phyloP scores from a whole-genome alignment of 2,329 filamentous ascomycete genomes.

The Fusarium sublunatum region DNA sequence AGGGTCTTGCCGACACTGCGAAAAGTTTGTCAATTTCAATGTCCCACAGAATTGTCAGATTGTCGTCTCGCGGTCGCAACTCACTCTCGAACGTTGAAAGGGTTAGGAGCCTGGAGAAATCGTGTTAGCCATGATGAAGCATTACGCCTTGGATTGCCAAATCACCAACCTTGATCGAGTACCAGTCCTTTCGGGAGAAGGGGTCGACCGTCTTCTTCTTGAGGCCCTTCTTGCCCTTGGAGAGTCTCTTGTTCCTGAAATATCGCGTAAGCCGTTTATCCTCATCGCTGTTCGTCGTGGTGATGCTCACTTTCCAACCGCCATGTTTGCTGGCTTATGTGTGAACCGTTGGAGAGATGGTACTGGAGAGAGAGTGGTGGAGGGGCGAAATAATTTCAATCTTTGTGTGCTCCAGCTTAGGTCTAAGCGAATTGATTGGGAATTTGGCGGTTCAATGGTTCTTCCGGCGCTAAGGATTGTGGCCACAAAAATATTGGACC shows the following conservation, averaged over 20 bases:
- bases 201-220: slow-evolving; percentile 99
- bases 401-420: slow-evolving; percentile 55
- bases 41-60: slow-evolving; percentile 26
- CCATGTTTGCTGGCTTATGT: slow-evolving; percentile 66
- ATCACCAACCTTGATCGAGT: slow-evolving; percentile 83
- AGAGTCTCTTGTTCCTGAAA: slow-evolving; percentile 98
- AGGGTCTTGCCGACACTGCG: slow-evolving; percentile 98
- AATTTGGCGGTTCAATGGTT: slow-evolving; percentile 44
- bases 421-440: slow-evolving; percentile 53
- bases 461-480: slow-evolving; percentile 44
- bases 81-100: slow-evolving; percentile 97
- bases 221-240: slow-evolving; percentile 99
- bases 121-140: slow-evolving; percentile 35
- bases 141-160: neutral
- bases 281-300: slow-evolving; percentile 16
- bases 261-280: slow-evolving; percentile 40
- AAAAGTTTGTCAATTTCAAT: slow-evolving; percentile 37
- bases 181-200: slow-evolving; percentile 99
- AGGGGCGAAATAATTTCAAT: slow-evolving; percentile 57
- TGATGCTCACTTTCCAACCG: slow-evolving; percentile 68
- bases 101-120: slow-evolving; percentile 80
- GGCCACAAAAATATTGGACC: slow-evolving; percentile 26
- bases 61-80: slow-evolving; percentile 54
- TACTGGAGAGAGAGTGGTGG: slow-evolving; percentile 55
- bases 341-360: slow-evolving; percentile 57